Evolutionary conservation across 2,329 filamentous ascomycete species (phyloP), one percentile per base, ranked within the genome.

Genomic region (Curvularia eragrostidis): DNA sequence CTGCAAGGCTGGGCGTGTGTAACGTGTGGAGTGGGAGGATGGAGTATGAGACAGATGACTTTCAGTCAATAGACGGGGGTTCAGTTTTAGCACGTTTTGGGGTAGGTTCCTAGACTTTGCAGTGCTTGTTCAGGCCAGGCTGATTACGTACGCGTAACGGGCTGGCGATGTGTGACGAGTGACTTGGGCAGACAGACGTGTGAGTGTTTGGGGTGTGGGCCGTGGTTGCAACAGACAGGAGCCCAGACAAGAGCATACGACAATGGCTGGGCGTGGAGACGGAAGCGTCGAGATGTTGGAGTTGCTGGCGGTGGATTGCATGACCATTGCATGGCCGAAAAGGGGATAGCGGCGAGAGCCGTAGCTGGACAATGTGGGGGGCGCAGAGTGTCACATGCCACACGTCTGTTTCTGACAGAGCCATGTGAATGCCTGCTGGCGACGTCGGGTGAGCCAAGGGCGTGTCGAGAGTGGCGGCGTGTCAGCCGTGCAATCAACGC

Each of bases 361-460:
- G 36, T 52, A 56, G 58, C 34, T 32, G 39, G 59, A 60, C 54
- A 65, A 65, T 65, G 62, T 65, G 54, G 62, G 54, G 64, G 61
- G 64, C 59, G 56, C 59, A 48, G 53, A 34, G 54, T 62, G 65
- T 66, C 65, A 66, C 63, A 64, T 67, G 65, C 61, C 63, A 61
- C 48, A 58, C 61, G 55, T 57, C 18, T 49, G 64, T 64, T 56
- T 65, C 62, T 56, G 54, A 28, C 52, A 36, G 49, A 58, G 57
- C 58, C 61, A 62, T 61, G 58, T 54, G 58, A 49, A 58, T 48
- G 41, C 56, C 34, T 47, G 47, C 28, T 58, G 46, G 55, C 49
- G 54, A 52, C 46, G 56, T 58, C 56, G 56, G 56, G 51, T 58
- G 56, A 58, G 56, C 59, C 50, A 53, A 58, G 55, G 59, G 54